Percentiles rank a stretch among this genome's conserved stretches.
phyloP scores from a whole-genome alignment of 805 yeast genomes.

The Saccharomycopsis fibuligera region DNA sequence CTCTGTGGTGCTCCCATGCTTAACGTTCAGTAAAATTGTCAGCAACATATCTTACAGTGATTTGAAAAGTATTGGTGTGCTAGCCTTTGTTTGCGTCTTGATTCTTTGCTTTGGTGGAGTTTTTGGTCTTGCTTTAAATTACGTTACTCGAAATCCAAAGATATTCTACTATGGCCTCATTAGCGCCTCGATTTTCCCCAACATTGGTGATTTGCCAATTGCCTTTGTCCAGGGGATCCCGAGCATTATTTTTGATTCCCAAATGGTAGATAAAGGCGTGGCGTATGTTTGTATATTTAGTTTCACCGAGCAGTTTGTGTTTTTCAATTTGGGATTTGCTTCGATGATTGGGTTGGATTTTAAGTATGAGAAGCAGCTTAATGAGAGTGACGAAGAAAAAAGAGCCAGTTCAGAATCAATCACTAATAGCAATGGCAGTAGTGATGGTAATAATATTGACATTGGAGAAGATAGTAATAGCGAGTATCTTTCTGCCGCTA shows the following conservation, averaged over 20 bases:
- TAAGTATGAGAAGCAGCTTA: neutral
- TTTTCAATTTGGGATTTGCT: conserved; percentile 38
- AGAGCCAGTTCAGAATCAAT: neutral
- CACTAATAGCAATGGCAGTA: neutral
- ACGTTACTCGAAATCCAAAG: conserved; percentile 35
- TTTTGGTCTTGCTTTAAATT: conserved; percentile 27
- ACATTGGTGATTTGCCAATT: conserved; percentile 47
- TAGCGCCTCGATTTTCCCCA: conserved; percentile 44
- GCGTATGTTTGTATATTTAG: conserved; percentile 43
- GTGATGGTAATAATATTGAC: neutral
- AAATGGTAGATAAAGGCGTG: conserved; percentile 41
- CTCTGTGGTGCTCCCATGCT: conserved; percentile 46
- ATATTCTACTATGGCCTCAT: conserved; percentile 44
- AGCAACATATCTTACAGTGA: conserved; percentile 44
- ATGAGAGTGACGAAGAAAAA: neutral
- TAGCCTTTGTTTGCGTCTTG: conserved; percentile 28
- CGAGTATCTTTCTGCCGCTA: too few relatives aligned
- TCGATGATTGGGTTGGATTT: conserved; percentile 35
- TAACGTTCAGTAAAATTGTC: conserved; percentile 48
- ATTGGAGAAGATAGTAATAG: neutral
- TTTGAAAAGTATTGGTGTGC: conserved; percentile 46
- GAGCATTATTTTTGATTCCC: conserved; percentile 30
- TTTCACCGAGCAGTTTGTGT: conserved; percentile 36
- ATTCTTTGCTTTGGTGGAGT: conserved; percentile 28
- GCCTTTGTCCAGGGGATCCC: conserved; percentile 44